Base-by-base conservation (phyloP, 345 rosid genomes). In the Eucalyptus guilfoylei region DNA sequence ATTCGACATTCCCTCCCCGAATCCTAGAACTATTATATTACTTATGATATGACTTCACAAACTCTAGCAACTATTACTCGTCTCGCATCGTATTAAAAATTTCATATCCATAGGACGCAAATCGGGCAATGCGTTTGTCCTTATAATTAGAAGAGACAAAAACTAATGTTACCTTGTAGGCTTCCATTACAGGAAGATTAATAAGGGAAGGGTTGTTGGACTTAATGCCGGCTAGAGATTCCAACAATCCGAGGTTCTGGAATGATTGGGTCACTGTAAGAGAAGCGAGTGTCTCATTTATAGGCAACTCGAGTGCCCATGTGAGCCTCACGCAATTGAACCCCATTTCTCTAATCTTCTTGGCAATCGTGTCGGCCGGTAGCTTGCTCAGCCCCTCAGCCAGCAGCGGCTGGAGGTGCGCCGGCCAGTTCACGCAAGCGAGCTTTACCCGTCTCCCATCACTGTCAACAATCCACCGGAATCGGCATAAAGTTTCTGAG, bases 321-420 rank as follows among this genome's bases (percentile, higher is more conserved):
- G 96, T 95, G 91, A 95, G 88, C 91, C 98, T 89, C 58, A 94
- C 97, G 48, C 98, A 96, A 62, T 93, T 96, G 90, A 95, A 96
- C 37, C 97, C 97, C 92, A 91, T 89, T 8, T 91, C 88, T 21
- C 88, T 88, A 55, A 95, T 90, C 89, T 69, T 87, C 44, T 89
- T 86, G 17, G 94, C 90, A 55, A 95, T 89, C 23, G 48, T 37
- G 14, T 92, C 92, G 87, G 93, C 86, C 2, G 98, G 95, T 81
- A 89, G 96, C 92, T 94, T 93, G 95, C 93, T 91, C 24, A 96
- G 95, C 48, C 99, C 99, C 91, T 96, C 98, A 4, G 98, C 97
- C 86, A 96, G 93, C 90, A 94, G 88, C 1, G 94, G 88, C 30
- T 94, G 95, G 11, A 95, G 93, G 87, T 96, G 99, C 5, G 88